Conservation (phyloP, 2,329 filamentous ascomycete genomes). For the Clonostachys chloroleuca region DNA sequence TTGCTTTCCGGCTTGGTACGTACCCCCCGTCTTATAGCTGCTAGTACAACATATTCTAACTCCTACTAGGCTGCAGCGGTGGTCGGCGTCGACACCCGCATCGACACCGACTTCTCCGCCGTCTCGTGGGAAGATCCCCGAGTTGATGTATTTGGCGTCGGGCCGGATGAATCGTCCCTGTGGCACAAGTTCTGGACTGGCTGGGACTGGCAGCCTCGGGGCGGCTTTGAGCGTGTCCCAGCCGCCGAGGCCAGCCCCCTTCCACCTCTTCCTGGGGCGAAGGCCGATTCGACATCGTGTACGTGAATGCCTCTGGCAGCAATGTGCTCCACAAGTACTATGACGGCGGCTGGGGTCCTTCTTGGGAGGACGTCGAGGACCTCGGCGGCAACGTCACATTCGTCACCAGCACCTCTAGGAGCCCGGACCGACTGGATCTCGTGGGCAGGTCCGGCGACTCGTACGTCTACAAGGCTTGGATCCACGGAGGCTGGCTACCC, state of each 20-base stretch:
- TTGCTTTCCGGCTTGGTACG: too few species aligned
- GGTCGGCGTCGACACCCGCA: too few species aligned
- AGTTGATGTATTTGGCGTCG: neutral
- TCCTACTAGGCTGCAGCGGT: too few species aligned
- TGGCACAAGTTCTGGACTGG: constrained; percentile 4
- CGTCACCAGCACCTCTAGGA: neutral
- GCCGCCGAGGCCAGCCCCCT: neutral
- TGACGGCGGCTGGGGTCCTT: constrained; percentile 1
- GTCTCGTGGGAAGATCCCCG: neutral
- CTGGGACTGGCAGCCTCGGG: constrained; percentile 1
- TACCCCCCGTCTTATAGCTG: too few species aligned
- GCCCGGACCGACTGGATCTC: neutral
- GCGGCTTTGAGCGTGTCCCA: neutral
- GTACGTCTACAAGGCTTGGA: neutral
- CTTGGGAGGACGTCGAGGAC: constrained; percentile 1
- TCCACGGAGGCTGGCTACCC: neutral
- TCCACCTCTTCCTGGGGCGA: neutral
- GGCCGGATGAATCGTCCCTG: neutral
- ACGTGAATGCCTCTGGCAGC: neutral
- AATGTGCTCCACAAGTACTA: constrained; percentile 1
- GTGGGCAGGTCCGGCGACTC: neutral
- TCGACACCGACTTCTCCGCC: neutral
- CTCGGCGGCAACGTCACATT: constrained; percentile 1
- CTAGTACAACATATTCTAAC: too few species aligned
- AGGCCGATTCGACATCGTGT: neutral